Evolutionary conservation across 2,329 filamentous ascomycete species (phyloP), one percentile per base, ranked within the genome.

Genomic region (Pseudogymnoascus pannorum): DNA sequence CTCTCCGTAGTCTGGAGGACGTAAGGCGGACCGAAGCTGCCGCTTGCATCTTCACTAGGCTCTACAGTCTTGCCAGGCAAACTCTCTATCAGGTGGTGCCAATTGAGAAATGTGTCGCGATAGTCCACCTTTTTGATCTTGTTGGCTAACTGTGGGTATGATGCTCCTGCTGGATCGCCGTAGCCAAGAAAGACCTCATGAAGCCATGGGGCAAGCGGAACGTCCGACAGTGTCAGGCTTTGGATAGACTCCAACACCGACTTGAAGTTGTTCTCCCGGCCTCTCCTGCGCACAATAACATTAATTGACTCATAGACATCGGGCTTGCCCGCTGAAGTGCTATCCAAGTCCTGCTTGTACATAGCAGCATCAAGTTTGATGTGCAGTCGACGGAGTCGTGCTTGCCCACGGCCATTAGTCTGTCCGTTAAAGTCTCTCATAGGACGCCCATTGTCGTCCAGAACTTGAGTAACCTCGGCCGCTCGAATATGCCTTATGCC

Each of bases 171-270:
- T 62, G 94, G 93, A 73, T 99, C 92, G 54, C 94, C 94, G 72
- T 96, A 97, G 2, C 94, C 94, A n/a, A 99, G 78, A 73, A 97
- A 99, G 8, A 97, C 93, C 67, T 97, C 94, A 69, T 96, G 91
- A 44, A 99, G 80, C 94, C 94, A 99, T 2, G 87, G 84, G 12
- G 94, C 92, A 60, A 97, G 80, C 5, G 90, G 89, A 18, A 93
- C 87, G 68, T 96, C 90, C 0, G 92, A 92, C 33, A 96, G 79
- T 1, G 91, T 88, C 29, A 99, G 81, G 65, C 85, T 89, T 70
- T 88, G 90, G 71, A 99, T 95, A 1, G 92, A 96, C 69, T 97
- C 90, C 35, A 99, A 79, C 8, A 99, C 87, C 8, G 92, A 87
- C 71, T 91, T 95, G 79, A 99, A 99, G 74, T 99, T 99, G 76